phyloP scores from a whole-genome alignment of 352 stramenopile genomes.

The Phytophthora pisi region DNA sequence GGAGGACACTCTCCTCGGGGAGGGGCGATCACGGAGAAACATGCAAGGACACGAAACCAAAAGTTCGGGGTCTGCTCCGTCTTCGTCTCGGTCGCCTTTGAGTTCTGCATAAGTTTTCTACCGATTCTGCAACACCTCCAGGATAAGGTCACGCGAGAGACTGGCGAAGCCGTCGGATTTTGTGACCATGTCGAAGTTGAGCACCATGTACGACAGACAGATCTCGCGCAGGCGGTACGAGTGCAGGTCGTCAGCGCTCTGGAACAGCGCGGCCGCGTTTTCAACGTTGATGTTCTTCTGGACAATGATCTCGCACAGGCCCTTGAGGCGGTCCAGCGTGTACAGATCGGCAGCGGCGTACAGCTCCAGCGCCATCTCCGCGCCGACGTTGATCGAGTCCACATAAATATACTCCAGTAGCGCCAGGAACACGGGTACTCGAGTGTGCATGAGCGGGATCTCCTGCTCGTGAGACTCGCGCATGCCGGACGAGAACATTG shows the following conservation, averaged over 20 bases:
- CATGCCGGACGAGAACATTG: constrained; percentile 96
- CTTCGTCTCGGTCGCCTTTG: constrained; percentile 11
- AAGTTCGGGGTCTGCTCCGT: constrained; percentile 20
- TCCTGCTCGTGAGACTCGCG: constrained; percentile 86
- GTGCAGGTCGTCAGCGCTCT: constrained; percentile 86
- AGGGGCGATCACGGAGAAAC: constrained; percentile 23
- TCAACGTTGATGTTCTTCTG: constrained; percentile 90
- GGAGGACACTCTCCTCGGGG: constrained; percentile 26
- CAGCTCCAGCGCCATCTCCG: constrained; percentile 94
- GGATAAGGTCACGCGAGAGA: constrained; percentile 88
- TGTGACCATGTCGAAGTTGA: constrained; percentile 91
- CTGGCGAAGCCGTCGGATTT: constrained; percentile 90
- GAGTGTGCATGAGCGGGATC: constrained; percentile 91
- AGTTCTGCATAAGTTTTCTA: constrained; percentile 38
- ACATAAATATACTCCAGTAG: constrained; percentile 98
- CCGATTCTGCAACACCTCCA: constrained; percentile 89
- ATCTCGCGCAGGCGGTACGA: constrained; percentile 87
- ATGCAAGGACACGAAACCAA: constrained; percentile 31
- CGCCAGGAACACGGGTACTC: constrained; percentile 92
- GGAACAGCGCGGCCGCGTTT: constrained; percentile 86
- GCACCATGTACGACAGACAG: constrained; percentile 89
- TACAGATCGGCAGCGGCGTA: constrained; percentile 96
- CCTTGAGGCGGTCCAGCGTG: constrained; percentile 93
- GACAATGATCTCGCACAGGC: constrained; percentile 90
- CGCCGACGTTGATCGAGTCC: constrained; percentile 91